Percentiles rank a stretch among this genome's conserved stretches.
These are phyloP conservation scores for Mycena kentingensis DNA, from an alignment of 768 basidiomycete genomes.

Conservation along the genomic window DNA sequence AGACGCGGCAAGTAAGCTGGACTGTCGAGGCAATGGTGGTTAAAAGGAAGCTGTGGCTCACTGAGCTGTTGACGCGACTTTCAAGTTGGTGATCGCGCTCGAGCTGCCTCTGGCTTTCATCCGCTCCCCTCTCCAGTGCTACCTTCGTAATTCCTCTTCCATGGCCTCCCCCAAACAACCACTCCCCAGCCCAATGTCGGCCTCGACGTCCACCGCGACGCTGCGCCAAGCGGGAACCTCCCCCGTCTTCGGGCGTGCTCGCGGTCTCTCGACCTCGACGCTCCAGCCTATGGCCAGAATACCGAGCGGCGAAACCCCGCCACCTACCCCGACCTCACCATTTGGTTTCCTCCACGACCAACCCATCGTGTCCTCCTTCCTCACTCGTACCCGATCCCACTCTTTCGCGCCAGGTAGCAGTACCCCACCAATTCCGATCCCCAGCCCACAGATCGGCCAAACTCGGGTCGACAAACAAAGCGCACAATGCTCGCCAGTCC, in stretches of 20 bases:
- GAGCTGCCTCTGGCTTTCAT: background rate
- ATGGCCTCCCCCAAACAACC: constrained; percentile 11
- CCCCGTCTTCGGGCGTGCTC: constrained; percentile 10
- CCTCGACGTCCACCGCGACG: constrained; percentile 16
- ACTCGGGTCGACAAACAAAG: background rate
- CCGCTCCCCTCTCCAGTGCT: constrained; percentile 18
- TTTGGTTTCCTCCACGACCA: constrained; percentile 18
- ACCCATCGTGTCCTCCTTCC: constrained; percentile 14
- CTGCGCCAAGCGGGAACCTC: constrained; percentile 7
- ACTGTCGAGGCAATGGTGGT: background rate
- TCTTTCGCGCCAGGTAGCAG: constrained; percentile 10
- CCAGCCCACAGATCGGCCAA: background rate
- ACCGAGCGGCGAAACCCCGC: background rate
- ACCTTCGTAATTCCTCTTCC: constrained; percentile 7
- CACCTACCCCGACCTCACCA: constrained; percentile 1
- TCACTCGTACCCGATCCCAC: constrained; percentile 21
- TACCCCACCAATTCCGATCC: constrained; percentile 4
- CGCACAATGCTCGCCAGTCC: constrained; percentile 4
- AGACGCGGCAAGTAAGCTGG: too few relatives aligned
- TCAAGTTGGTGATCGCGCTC: background rate
- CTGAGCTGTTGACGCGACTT: too few relatives aligned
- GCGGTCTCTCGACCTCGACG: constrained; percentile 16
- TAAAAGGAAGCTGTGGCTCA: too few relatives aligned
- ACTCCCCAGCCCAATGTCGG: constrained; percentile 9
- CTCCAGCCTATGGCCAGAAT: background rate